Conservation (phyloP, 306 rosid genomes). For the Lathyrus oleraceus region DNA sequence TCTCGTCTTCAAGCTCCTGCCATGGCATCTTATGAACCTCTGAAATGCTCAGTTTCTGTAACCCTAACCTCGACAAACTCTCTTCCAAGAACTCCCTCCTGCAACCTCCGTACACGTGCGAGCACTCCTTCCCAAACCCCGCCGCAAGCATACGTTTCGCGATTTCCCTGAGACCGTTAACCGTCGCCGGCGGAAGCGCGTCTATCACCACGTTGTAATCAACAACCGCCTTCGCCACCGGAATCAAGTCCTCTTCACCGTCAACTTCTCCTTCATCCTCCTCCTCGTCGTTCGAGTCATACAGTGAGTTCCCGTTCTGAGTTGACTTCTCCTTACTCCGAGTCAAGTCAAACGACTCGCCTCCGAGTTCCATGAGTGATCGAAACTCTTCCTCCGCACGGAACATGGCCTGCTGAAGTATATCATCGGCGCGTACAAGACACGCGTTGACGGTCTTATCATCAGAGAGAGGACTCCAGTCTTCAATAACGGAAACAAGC, state of each 20-base stretch:
- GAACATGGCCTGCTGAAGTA: conserved; percentile 75
- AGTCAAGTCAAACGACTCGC: conserved; percentile 56
- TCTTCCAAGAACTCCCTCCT: conserved; percentile 75
- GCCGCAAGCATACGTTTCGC: conserved; percentile 80
- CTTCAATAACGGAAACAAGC: conserved; percentile 48
- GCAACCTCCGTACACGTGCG: conserved; percentile 65
- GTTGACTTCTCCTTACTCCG: conserved; percentile 51
- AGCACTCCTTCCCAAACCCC: conserved; percentile 68
- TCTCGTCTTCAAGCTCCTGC: conserved; percentile 74
- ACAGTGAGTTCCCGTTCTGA: conserved; percentile 34
- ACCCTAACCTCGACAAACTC: conserved; percentile 69
- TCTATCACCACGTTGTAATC: conserved; percentile 62
- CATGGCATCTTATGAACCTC: conserved; percentile 70
- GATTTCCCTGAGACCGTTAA: conserved; percentile 69
- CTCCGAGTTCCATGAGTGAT: conserved; percentile 72
- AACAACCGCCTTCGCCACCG: conserved; percentile 49
- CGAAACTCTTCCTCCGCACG: conserved; percentile 76
- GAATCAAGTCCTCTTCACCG: neutral
- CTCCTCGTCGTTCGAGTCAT: conserved; percentile 54
- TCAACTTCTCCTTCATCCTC: neutral
- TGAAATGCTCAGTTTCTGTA: conserved; percentile 65
- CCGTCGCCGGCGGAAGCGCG: conserved; percentile 58
- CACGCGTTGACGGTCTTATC: conserved; percentile 59
- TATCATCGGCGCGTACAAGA: conserved; percentile 63
- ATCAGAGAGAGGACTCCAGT: conserved; percentile 62